Evolutionary conservation across 1,284 basidiomycete genomes (phyloP), one percentile per base, ranked within the genome.

Genomic region (Cryptococcus floricola): DNA sequence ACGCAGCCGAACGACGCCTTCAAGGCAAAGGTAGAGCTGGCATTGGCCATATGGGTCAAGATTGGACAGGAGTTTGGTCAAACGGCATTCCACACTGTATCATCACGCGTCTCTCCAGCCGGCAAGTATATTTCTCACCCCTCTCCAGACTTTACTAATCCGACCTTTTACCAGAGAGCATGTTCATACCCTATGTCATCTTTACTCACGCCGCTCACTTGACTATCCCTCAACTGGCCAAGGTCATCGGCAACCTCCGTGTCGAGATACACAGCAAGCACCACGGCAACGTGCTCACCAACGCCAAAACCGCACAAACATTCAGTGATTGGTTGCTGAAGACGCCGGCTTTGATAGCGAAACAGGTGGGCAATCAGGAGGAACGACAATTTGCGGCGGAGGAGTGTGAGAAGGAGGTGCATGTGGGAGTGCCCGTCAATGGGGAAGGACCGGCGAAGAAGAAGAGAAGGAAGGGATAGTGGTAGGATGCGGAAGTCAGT

Each of bases 61-160:
- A 62, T 77, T 39, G 64, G 66, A 0, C 49, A 48, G 9, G 56
- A 69, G 25, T 51, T 71, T 50, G 57, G 58, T 42, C 60, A 60
- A 5, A 44, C 39, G 14, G 68, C 73, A 0, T 69, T 77, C 49
- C 61, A 56, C 2, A 57, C 54, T 3, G 58, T 63, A 16, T 58
- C 56, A 2, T 39, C 51, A n/a, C 61, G 65, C 25, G 54, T 75
- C 2, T 66, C 73, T 8, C 75, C 75, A 5, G 63, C 70, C 50
- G 74, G 73, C 73, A 52, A 61, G 73, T 67, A 23, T 23, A 23
- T 23, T 23, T 12, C 23, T 28, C 44, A 13, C 23, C 25, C 46
- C 39, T 39, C 9, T 27, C n/a, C 16, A 8, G 16, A 25, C 28
- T 16, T 57, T 28, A 52, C 23, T 23, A 25, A 46, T 23, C 3